phyloP scores from a whole-genome alignment of 2,329 filamentous ascomycete species.

The Tolypocladium tropicale region DNA sequence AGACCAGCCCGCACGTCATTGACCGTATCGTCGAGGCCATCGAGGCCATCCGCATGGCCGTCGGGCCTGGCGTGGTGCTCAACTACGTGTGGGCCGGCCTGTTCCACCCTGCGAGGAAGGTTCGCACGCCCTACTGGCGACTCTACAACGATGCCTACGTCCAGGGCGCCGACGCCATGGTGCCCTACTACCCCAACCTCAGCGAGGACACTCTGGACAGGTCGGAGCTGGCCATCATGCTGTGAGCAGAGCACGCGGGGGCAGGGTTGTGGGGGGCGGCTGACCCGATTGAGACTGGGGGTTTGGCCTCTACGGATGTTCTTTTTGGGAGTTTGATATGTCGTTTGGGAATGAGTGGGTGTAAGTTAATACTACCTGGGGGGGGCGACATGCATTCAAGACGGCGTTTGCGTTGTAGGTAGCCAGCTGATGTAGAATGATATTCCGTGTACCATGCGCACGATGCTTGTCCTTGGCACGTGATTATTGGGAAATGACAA shows the following conservation, averaged over 20 bases:
- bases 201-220: constrained; percentile 71
- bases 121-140: constrained; percentile 89
- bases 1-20: constrained; percentile 96
- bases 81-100: constrained; percentile 98
- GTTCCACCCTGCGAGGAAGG: constrained; percentile 94
- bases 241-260: constrained; percentile 40
- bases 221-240: constrained; percentile 71
- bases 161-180: constrained; percentile 84
- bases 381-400: not conserved
- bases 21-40: constrained; percentile 97
- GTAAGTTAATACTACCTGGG: not conserved
- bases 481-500: not conserved
- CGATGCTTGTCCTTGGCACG: not conserved
- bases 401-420: not conserved
- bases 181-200: constrained; percentile 87
- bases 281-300: not conserved
- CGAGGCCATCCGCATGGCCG: constrained; percentile 86
- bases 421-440: not conserved
- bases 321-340: not conserved
- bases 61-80: constrained; percentile 85
- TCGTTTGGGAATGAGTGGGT: not conserved
- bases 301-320: not conserved
- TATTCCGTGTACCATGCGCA: not conserved
- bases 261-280: not conserved
- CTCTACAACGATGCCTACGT: constrained; percentile 97